Evolutionary conservation across 495 filamentous ascomycete genomes (phyloP), one percentile per base, ranked within the genome.

Genomic region (Tuber aestivum): DNA sequence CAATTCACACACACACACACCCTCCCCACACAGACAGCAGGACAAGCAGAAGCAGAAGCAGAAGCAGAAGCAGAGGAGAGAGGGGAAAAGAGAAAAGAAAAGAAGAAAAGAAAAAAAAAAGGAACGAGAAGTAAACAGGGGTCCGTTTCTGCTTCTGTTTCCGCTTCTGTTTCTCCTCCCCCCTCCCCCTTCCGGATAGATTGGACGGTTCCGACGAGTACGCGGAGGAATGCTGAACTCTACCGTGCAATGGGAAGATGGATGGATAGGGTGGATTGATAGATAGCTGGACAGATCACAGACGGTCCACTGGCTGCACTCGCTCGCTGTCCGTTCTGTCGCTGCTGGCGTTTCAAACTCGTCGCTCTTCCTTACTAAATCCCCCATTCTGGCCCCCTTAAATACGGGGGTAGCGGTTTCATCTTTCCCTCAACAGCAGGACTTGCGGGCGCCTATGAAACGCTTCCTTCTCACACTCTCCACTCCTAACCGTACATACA

Each of bases 361-460:
- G 56, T 65, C 56, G 56, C 56, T 65, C 8, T 65, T 65, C 56
- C 27, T 65, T 0, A 32, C 56, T 35, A 20, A 18, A 48, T 21
- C 45, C 45, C 45, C 45, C 23, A 20, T n/a, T 50, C 45, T 35
- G 27, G 72, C 78, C 70, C 38, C 78, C 77, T 77, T 73, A 75
- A 48, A 69, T 72, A 70, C 76, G 79, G 78, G 78, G 78, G 76
- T 37, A 75, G 50, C 70, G 48, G 78, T 79, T 79, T 79, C 78
- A 79, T 32, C 73, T 70, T 18, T 45, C 70, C 78, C 77, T 79
- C 78, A 79, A 79, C 76, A 73, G 72, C 78, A 72, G 72, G 71
- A 77, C 44, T 77, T 77, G 75, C 77, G 77, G 78, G 78, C 78
- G 78, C 77, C 78, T 79, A 79, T 79, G 78, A 79, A 79, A 79